Base-by-base conservation (phyloP, 148 eudicot genomes). In the Selenicereus undatus region DNA sequence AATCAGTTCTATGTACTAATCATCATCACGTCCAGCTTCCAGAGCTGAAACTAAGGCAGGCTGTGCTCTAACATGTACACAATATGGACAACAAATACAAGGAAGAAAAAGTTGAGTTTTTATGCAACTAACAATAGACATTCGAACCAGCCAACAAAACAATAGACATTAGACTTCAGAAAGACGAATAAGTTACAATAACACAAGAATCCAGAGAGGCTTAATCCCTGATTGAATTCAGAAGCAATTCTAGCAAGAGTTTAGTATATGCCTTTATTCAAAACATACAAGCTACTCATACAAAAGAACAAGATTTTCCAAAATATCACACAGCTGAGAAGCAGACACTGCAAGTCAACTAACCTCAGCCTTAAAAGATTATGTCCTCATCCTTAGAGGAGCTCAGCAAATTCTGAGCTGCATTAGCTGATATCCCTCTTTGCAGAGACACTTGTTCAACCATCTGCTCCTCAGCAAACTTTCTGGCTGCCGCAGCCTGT, bases 361-460 rank as follows among this genome's bases (percentile, higher is more conserved):
- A 60, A 84, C 83, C 83, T 80, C 69, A 30, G 56, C 66, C 71
- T 82, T 48, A 85, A 60, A 92, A 90, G 83, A 92, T 89, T 9
- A 92, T 91, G 80, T 92, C 97, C 35, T 91, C 93, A 71, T 92
- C 97, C 76, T 84, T 69, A 5, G 82, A 68, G 50, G 73, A 75
- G 73, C 83, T 48, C 81, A 92, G 79, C 88, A 91, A 56, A 82
- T 88, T 85, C 43, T 85, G 88, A n/a, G 88, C 94, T 13, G 94
- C 79, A 76, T 82, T 81, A 5, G 87, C 17, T 21, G 92, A 85
- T 45, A 89, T 85, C 12, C 92, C 93, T 77, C 76, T 88, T 84
- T 89, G 85, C 75, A 90, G 80, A 29, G 97, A 83, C n/a, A 88
- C 62, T 35, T 91, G 83, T 76, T 86, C 97, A 8, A 85, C 90